These are phyloP conservation scores for Mucor plumbeus DNA, from an alignment of 371 early-diverging fungal species.

Conservation along the genomic window DNA sequence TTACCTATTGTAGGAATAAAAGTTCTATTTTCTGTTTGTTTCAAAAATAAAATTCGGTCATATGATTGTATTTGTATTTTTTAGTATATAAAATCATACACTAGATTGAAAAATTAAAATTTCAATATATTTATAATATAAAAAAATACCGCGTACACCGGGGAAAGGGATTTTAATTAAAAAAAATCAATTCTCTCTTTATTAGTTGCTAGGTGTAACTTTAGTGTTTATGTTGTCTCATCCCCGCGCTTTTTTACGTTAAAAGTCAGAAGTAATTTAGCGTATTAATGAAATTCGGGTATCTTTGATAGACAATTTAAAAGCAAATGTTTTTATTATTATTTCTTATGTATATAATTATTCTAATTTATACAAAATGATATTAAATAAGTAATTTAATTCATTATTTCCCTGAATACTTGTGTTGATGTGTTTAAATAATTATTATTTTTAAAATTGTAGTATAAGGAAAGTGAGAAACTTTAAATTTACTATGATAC, in stretches of 20 bases:
- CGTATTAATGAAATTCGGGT: not conserved
- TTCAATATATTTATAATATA: not conserved
- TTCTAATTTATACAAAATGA: not conserved
- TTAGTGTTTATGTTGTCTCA: not conserved
- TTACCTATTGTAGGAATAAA: not conserved
- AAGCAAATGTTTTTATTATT: not conserved
- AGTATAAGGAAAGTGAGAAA: constrained; percentile 2
- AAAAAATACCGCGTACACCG: constrained; percentile 7
- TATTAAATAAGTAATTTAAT: not conserved
- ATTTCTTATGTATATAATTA: not conserved
- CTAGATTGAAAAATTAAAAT: not conserved
- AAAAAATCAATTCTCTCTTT: not conserved
- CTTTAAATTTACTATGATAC: constrained; percentile 7
- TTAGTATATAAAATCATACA: not conserved
- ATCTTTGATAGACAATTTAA: not conserved
- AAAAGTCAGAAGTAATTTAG: not conserved
- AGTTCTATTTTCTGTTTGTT: constrained; percentile 23
- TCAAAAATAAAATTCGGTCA: not conserved
- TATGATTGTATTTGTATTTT: constrained; percentile 6
- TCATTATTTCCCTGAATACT: not conserved
- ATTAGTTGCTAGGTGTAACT: not conserved
- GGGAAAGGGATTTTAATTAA: constrained; percentile 13
- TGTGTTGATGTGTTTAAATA: not conserved
- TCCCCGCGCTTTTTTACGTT: constrained; percentile 10
- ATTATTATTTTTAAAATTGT: not conserved